Percentiles rank a stretch among this genome's conserved stretches.
Conservation (phyloP, 176 grass and related monocot species). For the Neostapfia colusana region DNA sequence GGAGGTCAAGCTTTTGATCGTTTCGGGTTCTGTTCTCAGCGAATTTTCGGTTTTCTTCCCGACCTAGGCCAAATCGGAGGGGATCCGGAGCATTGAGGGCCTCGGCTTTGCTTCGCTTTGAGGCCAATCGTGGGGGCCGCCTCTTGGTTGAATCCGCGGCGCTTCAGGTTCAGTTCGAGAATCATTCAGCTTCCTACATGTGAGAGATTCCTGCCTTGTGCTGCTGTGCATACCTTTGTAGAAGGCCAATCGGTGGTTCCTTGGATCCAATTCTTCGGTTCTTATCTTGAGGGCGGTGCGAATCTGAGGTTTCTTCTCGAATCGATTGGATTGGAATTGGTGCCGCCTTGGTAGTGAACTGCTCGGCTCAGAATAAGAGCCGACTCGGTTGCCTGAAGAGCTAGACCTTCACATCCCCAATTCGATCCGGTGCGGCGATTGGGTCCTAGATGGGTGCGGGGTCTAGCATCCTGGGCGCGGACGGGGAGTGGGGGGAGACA, state of each 20-base stretch:
- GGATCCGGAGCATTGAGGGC: slow-evolving; percentile 22
- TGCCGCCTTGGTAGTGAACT: not conserved
- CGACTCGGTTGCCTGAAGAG: slow-evolving; percentile 14
- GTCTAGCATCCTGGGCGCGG: slow-evolving; percentile 63
- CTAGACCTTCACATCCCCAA: not conserved
- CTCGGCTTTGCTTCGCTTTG: slow-evolving; percentile 18
- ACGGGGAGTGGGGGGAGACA: slow-evolving; percentile 50
- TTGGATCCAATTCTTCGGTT: slow-evolving; percentile 26
- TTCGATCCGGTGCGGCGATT: slow-evolving; percentile 6
- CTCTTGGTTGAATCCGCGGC: slow-evolving; percentile 14
- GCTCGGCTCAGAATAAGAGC: not conserved
- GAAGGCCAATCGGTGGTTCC: slow-evolving; percentile 16
- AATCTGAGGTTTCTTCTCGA: slow-evolving; percentile 28
- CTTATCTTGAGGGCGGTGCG: slow-evolving; percentile 17
- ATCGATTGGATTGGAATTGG: slow-evolving; percentile 13
- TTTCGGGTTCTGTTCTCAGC: not conserved
- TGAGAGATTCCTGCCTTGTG: slow-evolving; percentile 12
- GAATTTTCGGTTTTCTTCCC: not conserved
- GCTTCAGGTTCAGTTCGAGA: not conserved
- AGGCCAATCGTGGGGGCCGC: not conserved
- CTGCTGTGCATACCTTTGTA: not conserved
- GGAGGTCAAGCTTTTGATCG: not conserved
- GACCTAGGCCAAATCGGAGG: not conserved
- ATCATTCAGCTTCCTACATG: not conserved
- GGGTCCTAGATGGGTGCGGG: slow-evolving; percentile 66